These are phyloP conservation scores for Spiromastix sp. DNA, from an alignment of 2,329 filamentous ascomycete species.

Conservation along the genomic window DNA sequence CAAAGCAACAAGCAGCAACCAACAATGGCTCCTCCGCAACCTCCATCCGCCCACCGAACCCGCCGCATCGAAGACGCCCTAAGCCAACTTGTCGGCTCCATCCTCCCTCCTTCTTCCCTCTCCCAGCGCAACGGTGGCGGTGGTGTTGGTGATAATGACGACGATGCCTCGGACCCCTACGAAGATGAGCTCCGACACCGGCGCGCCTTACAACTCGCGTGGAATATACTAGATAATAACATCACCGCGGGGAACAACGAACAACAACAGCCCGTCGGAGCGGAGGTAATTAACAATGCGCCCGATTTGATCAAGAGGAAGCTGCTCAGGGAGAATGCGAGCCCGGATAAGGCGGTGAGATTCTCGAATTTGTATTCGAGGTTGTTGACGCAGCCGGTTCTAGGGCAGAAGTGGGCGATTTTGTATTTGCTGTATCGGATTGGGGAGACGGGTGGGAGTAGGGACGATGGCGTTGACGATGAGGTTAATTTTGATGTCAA, in stretches of 20 bases:
- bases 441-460: constrained; percentile 44
- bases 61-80: constrained; percentile 35
- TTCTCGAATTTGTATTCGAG: constrained; percentile 88
- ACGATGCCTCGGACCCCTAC: constrained; percentile 23
- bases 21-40: neutral
- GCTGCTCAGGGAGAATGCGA: constrained; percentile 66
- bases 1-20: too few relatives aligned
- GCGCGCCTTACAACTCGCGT: constrained; percentile 25
- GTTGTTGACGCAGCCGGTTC: constrained; percentile 78
- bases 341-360: constrained; percentile 62
- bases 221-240: constrained; percentile 27
- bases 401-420: constrained; percentile 95
- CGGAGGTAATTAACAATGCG: constrained; percentile 66
- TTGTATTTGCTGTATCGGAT: constrained; percentile 82
- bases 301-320: constrained; percentile 86
- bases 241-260: constrained; percentile 15
- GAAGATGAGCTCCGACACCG: constrained; percentile 29
- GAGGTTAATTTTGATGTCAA: constrained; percentile 9
- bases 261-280: constrained; percentile 15
- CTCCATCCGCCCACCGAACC: constrained; percentile 15
- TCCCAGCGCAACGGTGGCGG: constrained; percentile 20
- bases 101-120: constrained; percentile 27
- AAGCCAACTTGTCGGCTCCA: constrained; percentile 32
- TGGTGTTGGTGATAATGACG: constrained; percentile 22
- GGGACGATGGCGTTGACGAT: constrained; percentile 11